Evolutionary conservation across 345 rosid species (phyloP).

Genomic region (Eucalyptus polybractea): DNA sequence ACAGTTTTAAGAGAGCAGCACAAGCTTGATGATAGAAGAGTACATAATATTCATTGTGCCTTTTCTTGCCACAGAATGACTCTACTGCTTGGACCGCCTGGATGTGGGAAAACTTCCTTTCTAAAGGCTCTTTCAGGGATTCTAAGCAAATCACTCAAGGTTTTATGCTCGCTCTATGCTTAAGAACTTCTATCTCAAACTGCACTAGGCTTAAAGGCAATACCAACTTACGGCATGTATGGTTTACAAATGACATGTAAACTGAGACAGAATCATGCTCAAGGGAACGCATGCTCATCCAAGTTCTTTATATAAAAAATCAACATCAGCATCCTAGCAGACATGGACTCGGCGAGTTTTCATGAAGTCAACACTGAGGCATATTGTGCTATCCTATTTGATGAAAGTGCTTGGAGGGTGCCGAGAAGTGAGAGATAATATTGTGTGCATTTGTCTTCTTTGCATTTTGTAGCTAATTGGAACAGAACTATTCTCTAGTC

Average conservation of each 20-base stretch:
- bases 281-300: not conserved
- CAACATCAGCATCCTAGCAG: not conserved
- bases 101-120: constrained; percentile 65
- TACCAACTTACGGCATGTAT: not conserved
- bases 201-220: not conserved
- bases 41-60: not conserved
- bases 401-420: not conserved
- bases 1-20: not conserved
- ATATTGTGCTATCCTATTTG: not conserved
- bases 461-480: not conserved
- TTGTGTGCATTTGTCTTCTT: not conserved
- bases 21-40: not conserved
- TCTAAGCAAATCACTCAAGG: constrained; percentile 38
- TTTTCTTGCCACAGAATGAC: constrained; percentile 33
- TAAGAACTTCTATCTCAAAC: not conserved
- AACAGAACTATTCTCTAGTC: not conserved
- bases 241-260: not conserved
- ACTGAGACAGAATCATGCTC: not conserved
- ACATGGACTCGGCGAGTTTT: not conserved
- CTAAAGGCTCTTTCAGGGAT: constrained; percentile 64
- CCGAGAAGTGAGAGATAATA: not conserved
- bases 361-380: not conserved
- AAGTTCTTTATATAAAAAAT: not conserved
- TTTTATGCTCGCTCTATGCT: not conserved
- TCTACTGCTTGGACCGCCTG: constrained; percentile 72